Conservation (phyloP, 208 protist species). For the Tetramitus jugosus region DNA sequence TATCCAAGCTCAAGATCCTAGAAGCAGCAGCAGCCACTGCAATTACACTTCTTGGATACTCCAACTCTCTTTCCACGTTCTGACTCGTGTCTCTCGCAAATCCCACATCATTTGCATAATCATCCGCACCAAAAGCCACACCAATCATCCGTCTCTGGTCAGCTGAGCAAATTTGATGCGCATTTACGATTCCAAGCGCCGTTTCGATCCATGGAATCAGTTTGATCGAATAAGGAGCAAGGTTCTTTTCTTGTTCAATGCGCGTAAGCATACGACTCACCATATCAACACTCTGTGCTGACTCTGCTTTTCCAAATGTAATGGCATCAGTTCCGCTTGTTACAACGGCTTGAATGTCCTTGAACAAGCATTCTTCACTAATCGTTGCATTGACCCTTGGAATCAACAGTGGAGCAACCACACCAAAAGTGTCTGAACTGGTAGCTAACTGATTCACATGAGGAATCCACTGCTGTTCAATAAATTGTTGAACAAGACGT, state of each 20-base stretch:
- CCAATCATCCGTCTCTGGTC: neutral
- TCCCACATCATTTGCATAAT: slow-evolving; percentile 9
- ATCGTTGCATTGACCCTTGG: neutral
- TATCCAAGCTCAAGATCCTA: neutral
- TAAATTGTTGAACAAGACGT: neutral
- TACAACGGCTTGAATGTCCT: neutral
- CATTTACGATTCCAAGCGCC: neutral
- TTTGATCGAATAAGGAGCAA: neutral
- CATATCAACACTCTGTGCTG: neutral
- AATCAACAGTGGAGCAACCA: no score
- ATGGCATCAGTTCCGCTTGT: neutral
- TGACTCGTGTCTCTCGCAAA: neutral
- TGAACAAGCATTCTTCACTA: neutral
- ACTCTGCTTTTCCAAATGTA: neutral
- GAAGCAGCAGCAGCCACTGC: neutral
- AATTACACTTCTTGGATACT: neutral
- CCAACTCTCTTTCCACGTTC: neutral
- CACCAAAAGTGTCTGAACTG: neutral
- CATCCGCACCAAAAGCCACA: slow-evolving; percentile 18
- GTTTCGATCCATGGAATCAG: slow-evolving; percentile 6
- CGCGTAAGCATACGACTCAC: neutral
- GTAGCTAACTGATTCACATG: no score
- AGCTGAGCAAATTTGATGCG: neutral
- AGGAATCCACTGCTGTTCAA: neutral
- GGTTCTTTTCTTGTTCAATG: neutral